phyloP scores from a whole-genome alignment of 2,329 filamentous ascomycete genomes.

The Hypoxylon rubiginosum region DNA sequence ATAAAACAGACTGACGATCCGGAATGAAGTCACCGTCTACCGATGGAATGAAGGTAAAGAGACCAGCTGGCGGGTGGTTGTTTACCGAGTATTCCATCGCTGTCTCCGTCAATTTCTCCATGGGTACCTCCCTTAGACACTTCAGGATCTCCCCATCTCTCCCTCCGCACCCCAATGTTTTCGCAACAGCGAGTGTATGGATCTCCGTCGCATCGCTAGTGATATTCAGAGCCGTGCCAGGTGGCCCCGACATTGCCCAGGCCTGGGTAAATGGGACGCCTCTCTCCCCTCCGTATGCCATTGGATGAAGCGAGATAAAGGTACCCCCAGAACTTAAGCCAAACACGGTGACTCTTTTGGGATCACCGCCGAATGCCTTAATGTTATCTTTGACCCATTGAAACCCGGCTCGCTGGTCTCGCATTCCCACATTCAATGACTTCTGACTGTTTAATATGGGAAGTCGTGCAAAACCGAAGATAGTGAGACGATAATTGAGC shows the following conservation, averaged over 20 bases:
- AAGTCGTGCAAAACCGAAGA: constrained; percentile 52
- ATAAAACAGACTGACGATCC: constrained; percentile 43
- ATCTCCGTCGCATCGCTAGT: constrained; percentile 48
- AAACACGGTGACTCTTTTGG: constrained; percentile 43
- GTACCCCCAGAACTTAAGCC: constrained; percentile 45
- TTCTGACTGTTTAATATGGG: constrained; percentile 46
- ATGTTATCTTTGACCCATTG: constrained; percentile 52
- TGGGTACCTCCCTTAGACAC: constrained; percentile 43
- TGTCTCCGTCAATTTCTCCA: constrained; percentile 43
- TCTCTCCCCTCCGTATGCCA: constrained; percentile 49
- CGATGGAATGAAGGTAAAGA: constrained; percentile 50
- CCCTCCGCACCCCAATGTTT: constrained; percentile 36
- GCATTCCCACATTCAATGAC: constrained; percentile 48
- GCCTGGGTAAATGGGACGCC: constrained; percentile 52
- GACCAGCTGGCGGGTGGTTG: constrained; percentile 47
- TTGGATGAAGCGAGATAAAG: constrained; percentile 45
- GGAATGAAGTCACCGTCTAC: constrained; percentile 49
- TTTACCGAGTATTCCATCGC: constrained; percentile 47
- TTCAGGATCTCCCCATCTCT: constrained; percentile 28
- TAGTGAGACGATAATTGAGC: constrained; percentile 49
- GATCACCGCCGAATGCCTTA: constrained; percentile 47
- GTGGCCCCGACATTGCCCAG: constrained; percentile 54
- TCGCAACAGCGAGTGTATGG: constrained; percentile 47
- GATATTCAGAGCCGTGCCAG: constrained; percentile 52
- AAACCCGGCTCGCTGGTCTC: constrained; percentile 45